These are phyloP conservation scores for Pythium plurisporium DNA, from an alignment of 352 stramenopile species.

Conservation along the genomic window DNA sequence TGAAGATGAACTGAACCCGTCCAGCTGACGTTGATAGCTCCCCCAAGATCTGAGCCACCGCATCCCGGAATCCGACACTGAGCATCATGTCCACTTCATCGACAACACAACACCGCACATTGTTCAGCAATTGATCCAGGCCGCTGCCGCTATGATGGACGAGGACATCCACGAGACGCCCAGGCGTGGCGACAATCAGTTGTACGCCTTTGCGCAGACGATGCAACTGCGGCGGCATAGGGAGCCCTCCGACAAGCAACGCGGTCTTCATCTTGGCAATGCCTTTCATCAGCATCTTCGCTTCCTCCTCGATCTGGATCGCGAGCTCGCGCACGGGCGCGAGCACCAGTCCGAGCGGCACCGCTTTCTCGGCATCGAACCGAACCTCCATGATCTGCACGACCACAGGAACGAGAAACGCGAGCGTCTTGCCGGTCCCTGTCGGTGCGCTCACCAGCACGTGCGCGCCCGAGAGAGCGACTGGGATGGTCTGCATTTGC, in stretches of 20 bases:
- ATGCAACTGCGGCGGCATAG: slow-evolving; percentile 64
- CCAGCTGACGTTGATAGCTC: slow-evolving; percentile 16
- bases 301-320: slow-evolving; percentile 64
- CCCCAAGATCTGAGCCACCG: slow-evolving; percentile 45
- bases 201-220: slow-evolving; percentile 52
- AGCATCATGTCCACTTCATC: slow-evolving; percentile 81
- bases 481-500: slow-evolving; percentile 74
- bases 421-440: slow-evolving; percentile 64
- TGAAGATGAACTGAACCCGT: slow-evolving; percentile 41
- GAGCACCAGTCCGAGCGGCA: slow-evolving; percentile 39
- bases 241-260: slow-evolving; percentile 56
- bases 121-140: slow-evolving; percentile 14
- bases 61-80: slow-evolving; percentile 45
- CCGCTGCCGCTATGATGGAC: background rate
- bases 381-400: slow-evolving; percentile 27
- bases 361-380: background rate
- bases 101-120: slow-evolving; percentile 50
- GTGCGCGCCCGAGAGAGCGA: slow-evolving; percentile 33
- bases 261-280: slow-evolving; percentile 65
- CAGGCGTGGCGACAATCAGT: slow-evolving; percentile 61
- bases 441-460: slow-evolving; percentile 62
- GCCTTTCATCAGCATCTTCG: slow-evolving; percentile 49
- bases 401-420: slow-evolving; percentile 59
- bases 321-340: slow-evolving; percentile 66
- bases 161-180: slow-evolving; percentile 52